These are phyloP conservation scores for Basidiobolus heterosporus DNA, from an alignment of 371 early-diverging fungal species.

Conservation along the genomic window DNA sequence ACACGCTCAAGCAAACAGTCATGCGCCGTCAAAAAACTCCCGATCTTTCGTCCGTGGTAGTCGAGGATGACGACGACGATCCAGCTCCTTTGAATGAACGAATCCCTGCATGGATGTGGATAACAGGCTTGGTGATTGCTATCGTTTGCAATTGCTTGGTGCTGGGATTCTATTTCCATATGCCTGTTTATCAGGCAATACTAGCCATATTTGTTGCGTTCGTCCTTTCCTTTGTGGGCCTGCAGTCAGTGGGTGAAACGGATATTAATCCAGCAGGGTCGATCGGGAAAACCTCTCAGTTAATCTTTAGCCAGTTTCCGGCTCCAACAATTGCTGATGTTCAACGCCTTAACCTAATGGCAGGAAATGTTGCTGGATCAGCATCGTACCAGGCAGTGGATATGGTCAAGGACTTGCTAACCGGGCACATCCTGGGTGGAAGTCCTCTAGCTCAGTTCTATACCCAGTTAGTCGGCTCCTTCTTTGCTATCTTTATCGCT, in stretches of 20 bases:
- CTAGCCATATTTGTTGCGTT: slow-evolving; percentile 44
- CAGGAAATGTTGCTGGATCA: slow-evolving; percentile 40
- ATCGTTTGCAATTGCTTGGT: slow-evolving; percentile 39
- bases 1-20: no score
- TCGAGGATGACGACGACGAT: slow-evolving; percentile 11
- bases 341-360: slow-evolving; percentile 36
- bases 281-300: slow-evolving; percentile 45
- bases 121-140: slow-evolving; percentile 28
- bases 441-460: slow-evolving; percentile 47
- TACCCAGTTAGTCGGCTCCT: slow-evolving; percentile 43
- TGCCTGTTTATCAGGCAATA: slow-evolving; percentile 32
- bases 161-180: slow-evolving; percentile 33
- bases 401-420: slow-evolving; percentile 49
- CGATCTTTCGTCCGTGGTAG: no score
- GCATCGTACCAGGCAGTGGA: slow-evolving; percentile 44
- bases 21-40: no score
- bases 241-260: slow-evolving; percentile 47
- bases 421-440: slow-evolving; percentile 42
- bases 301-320: slow-evolving; percentile 38
- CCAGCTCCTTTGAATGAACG: slow-evolving; percentile 25
- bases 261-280: slow-evolving; percentile 49
- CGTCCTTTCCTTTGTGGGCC: slow-evolving; percentile 46
- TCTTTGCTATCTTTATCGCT: slow-evolving; percentile 35
- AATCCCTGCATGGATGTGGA: slow-evolving; percentile 46
- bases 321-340: slow-evolving; percentile 12